Conservation (phyloP, 352 stramenopile species). For the Pythium guiyangense region DNA sequence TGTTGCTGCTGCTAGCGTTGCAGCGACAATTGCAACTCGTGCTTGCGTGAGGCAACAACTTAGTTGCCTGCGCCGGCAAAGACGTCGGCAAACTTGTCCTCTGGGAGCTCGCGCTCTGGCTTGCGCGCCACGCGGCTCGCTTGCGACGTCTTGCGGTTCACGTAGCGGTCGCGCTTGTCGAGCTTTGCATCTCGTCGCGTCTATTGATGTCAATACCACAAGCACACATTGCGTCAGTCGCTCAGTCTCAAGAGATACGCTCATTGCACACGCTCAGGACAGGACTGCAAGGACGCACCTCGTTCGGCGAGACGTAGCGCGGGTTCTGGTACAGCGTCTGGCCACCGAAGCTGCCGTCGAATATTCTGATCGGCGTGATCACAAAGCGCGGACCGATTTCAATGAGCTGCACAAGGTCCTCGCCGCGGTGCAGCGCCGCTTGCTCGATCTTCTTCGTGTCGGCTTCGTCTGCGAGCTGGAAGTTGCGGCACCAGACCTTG, state of each 20-base stretch:
- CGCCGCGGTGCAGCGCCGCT: slow-evolving; percentile 74
- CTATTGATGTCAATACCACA: slow-evolving; percentile 8
- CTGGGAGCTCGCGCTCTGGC: slow-evolving; percentile 59
- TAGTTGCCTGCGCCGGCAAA: slow-evolving; percentile 55
- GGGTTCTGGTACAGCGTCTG: slow-evolving; percentile 98
- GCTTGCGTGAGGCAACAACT: slow-evolving; percentile 1
- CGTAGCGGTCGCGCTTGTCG: slow-evolving; percentile 92
- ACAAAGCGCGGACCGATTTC: slow-evolving; percentile 99
- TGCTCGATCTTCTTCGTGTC: slow-evolving; percentile 91
- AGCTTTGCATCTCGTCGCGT: slow-evolving; percentile 85
- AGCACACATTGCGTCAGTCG: not conserved
- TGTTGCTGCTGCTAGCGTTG: not conserved
- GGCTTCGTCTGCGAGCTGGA: slow-evolving; percentile 87
- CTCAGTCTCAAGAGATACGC: too few relatives aligned
- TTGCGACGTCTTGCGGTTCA: slow-evolving; percentile 87
- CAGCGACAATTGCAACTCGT: not conserved
- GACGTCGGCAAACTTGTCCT: slow-evolving; percentile 84
- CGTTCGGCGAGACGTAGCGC: slow-evolving; percentile 97
- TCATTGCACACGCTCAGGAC: too few relatives aligned
- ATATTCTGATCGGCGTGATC: slow-evolving; percentile 98
- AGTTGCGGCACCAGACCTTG: slow-evolving; percentile 99
- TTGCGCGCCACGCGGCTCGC: slow-evolving; percentile 70
- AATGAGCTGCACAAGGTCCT: slow-evolving; percentile 94
- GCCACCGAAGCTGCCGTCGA: slow-evolving; percentile 97
- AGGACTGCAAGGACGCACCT: slow-evolving; percentile 42